Conservation (phyloP, 805 yeast genomes). For the Saccharomycopsis amapae region DNA sequence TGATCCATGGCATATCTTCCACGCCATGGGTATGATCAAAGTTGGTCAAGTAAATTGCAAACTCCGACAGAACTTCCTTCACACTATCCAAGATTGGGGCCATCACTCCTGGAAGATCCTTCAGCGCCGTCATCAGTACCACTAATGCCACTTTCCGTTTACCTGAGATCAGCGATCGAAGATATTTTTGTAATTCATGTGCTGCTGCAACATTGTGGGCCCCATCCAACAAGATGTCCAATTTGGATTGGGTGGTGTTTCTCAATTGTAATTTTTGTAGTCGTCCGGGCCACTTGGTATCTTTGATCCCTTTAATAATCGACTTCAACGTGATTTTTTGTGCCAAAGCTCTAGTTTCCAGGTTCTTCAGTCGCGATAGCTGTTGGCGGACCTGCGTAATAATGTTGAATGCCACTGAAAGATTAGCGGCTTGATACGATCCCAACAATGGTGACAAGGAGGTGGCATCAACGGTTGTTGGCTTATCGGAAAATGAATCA, state of each 20-base stretch:
- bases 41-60: constrained; percentile 47
- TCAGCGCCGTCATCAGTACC: constrained; percentile 71
- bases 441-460: constrained; percentile 51
- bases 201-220: constrained; percentile 92
- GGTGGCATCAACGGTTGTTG: neutral
- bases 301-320: constrained; percentile 44
- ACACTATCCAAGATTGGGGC: constrained; percentile 43
- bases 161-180: constrained; percentile 29
- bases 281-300: constrained; percentile 82
- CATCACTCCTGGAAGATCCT: constrained; percentile 48
- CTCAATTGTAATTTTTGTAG: constrained; percentile 46
- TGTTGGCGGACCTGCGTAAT: no score
- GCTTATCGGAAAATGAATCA: neutral
- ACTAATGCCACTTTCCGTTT: constrained; percentile 39
- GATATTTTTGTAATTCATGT: constrained; percentile 51
- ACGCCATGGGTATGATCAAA: constrained; percentile 49
- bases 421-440: constrained; percentile 61
- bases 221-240: constrained; percentile 64
- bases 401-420: constrained; percentile 59
- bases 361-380: no score
- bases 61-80: constrained; percentile 30
- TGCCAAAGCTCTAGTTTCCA: no score
- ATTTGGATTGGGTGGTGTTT: constrained; percentile 23
- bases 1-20: constrained; percentile 93
- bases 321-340: constrained; percentile 29